Evolutionary conservation across 2,329 filamentous ascomycete species (phyloP), one percentile per base, ranked within the genome.

Genomic region (Fusarium protoensiforme): DNA sequence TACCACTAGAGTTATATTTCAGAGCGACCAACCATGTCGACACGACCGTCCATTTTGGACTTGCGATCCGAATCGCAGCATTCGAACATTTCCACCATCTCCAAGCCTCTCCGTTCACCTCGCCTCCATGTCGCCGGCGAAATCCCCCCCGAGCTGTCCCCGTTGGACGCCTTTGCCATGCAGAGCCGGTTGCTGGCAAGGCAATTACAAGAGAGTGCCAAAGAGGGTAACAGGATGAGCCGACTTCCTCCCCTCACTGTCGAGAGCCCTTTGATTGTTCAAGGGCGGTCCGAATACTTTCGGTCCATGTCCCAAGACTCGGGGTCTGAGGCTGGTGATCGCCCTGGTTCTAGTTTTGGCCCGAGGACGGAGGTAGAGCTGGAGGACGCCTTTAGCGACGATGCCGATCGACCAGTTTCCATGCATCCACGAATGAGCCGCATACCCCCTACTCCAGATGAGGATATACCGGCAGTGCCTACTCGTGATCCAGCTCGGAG

Each of bases 91-190:
- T 84, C 84, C 58, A 76, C 84, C 13, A 79, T 85, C 61, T 85
- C 87, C 20, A 87, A 87, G 63, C 88, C 90, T n/a, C 83, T 92
- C 36, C 87, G 88, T 72, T 95, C 93, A n/a, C 93, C 93, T 46
- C 91, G 93, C 70, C 85, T 94, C 67, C 92, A 95, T 81, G 87
- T 93, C 65, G 92, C 93, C 65, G 94, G 94, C 70, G 93, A 96
- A 77, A 89, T 93, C 1, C 96, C 96, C 22, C 96, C 96, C 7
- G 93, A 96, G 61, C 88, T 98, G 65, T 98, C 96, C 9, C 96
- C 96, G 13, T 89, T 99, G 73, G 96, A 99, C 87, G 96, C 96
- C 56, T 97, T 99, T 80, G 96, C 96, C 24, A 88, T 96, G 71
- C 96, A 98, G 80, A 97, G 95, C 77, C 92, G 96, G 66, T 85